Base-by-base conservation (phyloP, 192 early-diverging fungal species). In the Backusella tarrabulga region DNA sequence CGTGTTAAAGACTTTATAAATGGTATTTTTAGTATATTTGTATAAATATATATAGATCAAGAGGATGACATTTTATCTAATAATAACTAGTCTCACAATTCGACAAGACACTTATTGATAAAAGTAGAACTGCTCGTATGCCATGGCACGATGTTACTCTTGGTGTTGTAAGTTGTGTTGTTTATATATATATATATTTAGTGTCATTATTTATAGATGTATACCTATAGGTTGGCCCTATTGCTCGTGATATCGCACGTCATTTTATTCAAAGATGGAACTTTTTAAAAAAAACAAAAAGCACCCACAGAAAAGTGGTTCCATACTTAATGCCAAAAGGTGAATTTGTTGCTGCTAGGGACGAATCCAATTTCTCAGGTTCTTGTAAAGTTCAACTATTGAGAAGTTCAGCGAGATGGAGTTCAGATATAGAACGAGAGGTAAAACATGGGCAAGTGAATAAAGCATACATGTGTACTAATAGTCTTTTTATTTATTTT, bases 231-330 rank as follows among this genome's bases (percentile, higher is more conserved):
- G 82, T 92, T 7, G 95, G 94, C 17, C 88, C 88, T 77, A 88
- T 94, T 0, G 93, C 92, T 36, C 89, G 90, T 38, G 95, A 96
- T 70, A 85, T 95, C 50, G 91, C 93, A 7, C 88, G 93, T 21
- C 95, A 96, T 79, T 96, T 96, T 77, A 92, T 95, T 74, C 90
- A 95, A 85, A 88, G 95, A 11, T 96, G 95, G 95, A 96, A 96
- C 80, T 95, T 93, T 83, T 84, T 94, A 67, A 95, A 95, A 73
- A 83, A 83, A 72, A 80, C 83, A 63, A 93, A 92, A 76, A 89
- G 84, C 40, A 85, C 87, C 84, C 84, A 89, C 60, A 87, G 88
- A 77, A 23, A 74, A 6, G 77, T 85, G 54, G 81, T 92, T 78
- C 90, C 91, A 46, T 89, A 92, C 46, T 73, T 94, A 82, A 88